Percentiles rank a stretch among this genome's conserved stretches.
These are phyloP conservation scores for Halophytophthora batemanensis DNA, from an alignment of 352 stramenopile genomes.

Conservation along the genomic window DNA sequence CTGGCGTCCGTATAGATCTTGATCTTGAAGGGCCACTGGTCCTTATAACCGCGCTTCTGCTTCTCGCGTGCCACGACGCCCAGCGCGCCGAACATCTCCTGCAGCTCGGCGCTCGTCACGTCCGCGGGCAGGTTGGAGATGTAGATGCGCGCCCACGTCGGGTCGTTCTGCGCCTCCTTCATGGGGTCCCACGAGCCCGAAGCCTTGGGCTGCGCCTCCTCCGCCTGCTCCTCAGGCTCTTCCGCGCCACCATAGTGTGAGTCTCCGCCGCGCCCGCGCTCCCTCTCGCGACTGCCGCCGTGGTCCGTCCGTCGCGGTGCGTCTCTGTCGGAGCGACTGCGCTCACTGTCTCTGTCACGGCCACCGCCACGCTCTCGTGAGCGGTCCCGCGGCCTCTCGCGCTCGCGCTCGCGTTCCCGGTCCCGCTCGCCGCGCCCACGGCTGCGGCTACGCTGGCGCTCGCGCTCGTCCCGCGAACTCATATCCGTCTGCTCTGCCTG, in stretches of 20 bases:
- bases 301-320: slow-evolving; percentile 29
- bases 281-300: slow-evolving; percentile 19
- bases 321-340: slow-evolving; percentile 30
- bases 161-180: slow-evolving; percentile 79
- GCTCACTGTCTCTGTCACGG: slow-evolving; percentile 13
- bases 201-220: slow-evolving; percentile 29
- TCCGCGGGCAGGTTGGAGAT: slow-evolving; percentile 81
- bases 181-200: slow-evolving; percentile 61
- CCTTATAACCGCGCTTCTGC: slow-evolving; percentile 85
- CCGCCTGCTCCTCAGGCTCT: slow-evolving; percentile 6
- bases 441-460: no score
- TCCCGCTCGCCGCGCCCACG: slow-evolving; percentile 5
- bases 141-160: slow-evolving; percentile 84
- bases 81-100: slow-evolving; percentile 84
- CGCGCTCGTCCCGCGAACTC: no score
- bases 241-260: background rate
- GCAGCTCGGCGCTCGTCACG: slow-evolving; percentile 73
- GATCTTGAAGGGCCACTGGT: slow-evolving; percentile 91
- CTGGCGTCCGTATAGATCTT: slow-evolving; percentile 83
- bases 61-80: slow-evolving; percentile 81
- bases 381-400: slow-evolving; percentile 25
- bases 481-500: no score
- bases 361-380: slow-evolving; percentile 27
- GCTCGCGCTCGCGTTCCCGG: slow-evolving; percentile 12
- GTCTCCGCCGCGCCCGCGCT: slow-evolving; percentile 22